Evolutionary conservation across 176 grass and related monocot genomes (phyloP), one percentile per base, ranked within the genome.

Genomic region (Saccharum spontaneum): DNA sequence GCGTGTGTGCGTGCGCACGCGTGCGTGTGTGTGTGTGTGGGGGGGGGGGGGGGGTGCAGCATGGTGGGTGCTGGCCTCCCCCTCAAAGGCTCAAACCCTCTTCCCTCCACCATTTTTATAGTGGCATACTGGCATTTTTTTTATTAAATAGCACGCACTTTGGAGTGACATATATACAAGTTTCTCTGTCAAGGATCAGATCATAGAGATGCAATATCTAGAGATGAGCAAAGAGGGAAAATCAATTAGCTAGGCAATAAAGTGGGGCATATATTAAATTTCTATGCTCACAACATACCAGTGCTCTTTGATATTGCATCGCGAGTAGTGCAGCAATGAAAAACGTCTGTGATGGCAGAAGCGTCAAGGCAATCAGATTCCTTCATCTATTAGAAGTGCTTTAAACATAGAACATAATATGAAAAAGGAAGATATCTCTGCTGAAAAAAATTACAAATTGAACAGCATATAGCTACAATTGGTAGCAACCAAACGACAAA

Each of bases 311-410:
- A 85, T 98, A 98, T 83, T 98, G 91, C 97, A 98, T 98, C 15
- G 93, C 97, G 26, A 95, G 91, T 67, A 95, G 77, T 77, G 97
- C 97, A 67, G 91, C 93, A 71, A 98, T 98, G 64, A 98, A 98
- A 87, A 98, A 98, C 43, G 97, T 98, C 97, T 98, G 91, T 77
- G 57, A 90, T 67, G 76, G 80, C 9, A 88, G 66, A 70, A 83
- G 33, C 52, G 4, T 18, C 5, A 89, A 49, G 7, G 13, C 1
- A 36, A 59, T 80, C 15, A 90, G 76, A 86, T 81, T 80, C 59
- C 12, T 83, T 67, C 16, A 40, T 61, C 78, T 31, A 74, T 22
- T 33, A 48, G 83, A 79, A 67, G 14, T 74, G 5, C 23, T 69
- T 40, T 64, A 61, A 33, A 73, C 22, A 67, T 41, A 84, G 39